A percentile compares a stretch with the other conserved stretches of the same genome.
These are phyloP conservation scores for Orbilia blumenaviensis DNA, from an alignment of 2,329 filamentous ascomycete genomes.

Conservation along the genomic window DNA sequence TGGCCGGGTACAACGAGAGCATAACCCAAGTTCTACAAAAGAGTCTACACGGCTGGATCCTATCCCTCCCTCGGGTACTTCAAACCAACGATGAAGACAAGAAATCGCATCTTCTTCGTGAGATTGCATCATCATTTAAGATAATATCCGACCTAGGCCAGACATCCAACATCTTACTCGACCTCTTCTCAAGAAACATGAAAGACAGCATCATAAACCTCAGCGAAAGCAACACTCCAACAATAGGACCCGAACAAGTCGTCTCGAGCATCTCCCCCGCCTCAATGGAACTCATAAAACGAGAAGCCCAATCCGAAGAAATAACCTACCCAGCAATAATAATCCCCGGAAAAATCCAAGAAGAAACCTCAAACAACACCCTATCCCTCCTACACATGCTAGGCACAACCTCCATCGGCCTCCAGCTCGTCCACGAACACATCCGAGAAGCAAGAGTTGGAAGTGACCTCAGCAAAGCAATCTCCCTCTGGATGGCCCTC, in stretches of 20 bases:
- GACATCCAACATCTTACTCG: slow-evolving; percentile 73
- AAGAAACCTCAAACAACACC: slow-evolving; percentile 69
- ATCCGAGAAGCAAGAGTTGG: slow-evolving; percentile 54
- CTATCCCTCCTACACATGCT: slow-evolving; percentile 68
- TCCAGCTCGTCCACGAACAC: slow-evolving; percentile 56
- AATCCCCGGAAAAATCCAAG: slow-evolving; percentile 73
- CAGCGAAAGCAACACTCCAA: slow-evolving; percentile 57
- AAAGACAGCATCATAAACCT: slow-evolving; percentile 74
- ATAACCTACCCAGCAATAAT: slow-evolving; percentile 60
- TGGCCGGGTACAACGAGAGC: slow-evolving; percentile 55
- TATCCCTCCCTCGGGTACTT: slow-evolving; percentile 81
- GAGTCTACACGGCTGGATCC: slow-evolving; percentile 71
- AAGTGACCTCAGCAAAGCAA: slow-evolving; percentile 52
- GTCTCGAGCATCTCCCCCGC: slow-evolving; percentile 36
- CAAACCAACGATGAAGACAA: slow-evolving; percentile 81
- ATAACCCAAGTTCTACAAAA: slow-evolving; percentile 57
- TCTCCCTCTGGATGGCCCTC: slow-evolving; percentile 58
- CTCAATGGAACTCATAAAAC: slow-evolving; percentile 47
- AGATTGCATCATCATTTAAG: slow-evolving; percentile 77
- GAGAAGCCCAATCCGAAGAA: slow-evolving; percentile 1
- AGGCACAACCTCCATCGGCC: slow-evolving; percentile 67
- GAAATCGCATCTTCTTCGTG: slow-evolving; percentile 76
- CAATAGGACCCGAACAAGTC: slow-evolving; percentile 22
- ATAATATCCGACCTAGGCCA: slow-evolving; percentile 72
- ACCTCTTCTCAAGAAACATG: slow-evolving; percentile 73